phyloP scores from a whole-genome alignment of 2,329 filamentous ascomycete species.

The Botryotinia narcissicola region DNA sequence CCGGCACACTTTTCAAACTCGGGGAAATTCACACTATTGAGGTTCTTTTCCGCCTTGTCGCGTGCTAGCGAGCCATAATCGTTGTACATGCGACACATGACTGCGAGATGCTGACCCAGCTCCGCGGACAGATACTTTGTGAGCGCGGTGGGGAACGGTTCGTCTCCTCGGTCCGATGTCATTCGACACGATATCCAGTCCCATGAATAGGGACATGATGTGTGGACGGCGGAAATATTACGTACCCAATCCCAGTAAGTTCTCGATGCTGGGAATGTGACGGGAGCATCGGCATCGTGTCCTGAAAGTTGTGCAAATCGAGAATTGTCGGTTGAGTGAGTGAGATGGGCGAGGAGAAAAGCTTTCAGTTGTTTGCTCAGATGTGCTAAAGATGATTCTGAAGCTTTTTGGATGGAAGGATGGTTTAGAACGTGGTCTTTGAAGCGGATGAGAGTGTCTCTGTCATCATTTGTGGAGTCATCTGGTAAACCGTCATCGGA shows the following conservation, averaged over 20 bases:
- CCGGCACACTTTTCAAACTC: background rate
- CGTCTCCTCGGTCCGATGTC: background rate
- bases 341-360: background rate
- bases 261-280: background rate
- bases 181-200: constrained; percentile 9
- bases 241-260: constrained; percentile 4
- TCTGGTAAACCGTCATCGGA: background rate
- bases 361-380: background rate
- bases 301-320: background rate
- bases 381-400: background rate
- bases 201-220: constrained; percentile 17
- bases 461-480: background rate
- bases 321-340: background rate
- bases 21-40: constrained; percentile 40
- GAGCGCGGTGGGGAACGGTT: background rate
- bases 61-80: constrained; percentile 39
- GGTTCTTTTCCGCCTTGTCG: constrained; percentile 36
- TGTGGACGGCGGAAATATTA: constrained; percentile 8
- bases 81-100: constrained; percentile 40
- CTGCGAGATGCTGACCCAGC: constrained; percentile 31
- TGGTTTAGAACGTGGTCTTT: background rate
- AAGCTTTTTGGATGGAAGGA: background rate
- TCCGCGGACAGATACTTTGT: constrained; percentile 18
- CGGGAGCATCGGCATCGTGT: background rate
- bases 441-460: background rate